Evolutionary conservation across 805 yeast genomes (phyloP).

Genomic region (Yarrowia sp.): DNA sequence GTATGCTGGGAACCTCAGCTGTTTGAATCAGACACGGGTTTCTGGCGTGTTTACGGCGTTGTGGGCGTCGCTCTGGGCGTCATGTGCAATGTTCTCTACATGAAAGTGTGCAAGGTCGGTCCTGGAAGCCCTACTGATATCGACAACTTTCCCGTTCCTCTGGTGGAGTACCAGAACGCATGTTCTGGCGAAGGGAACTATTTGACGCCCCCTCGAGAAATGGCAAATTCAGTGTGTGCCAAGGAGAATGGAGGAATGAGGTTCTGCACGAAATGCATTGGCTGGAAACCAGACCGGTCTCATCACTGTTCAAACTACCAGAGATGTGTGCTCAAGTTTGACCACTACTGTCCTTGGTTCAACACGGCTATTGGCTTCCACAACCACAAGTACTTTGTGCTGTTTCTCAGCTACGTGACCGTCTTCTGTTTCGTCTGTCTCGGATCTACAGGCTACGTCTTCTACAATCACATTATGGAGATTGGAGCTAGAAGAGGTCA

Average conservation of each 20-base stretch:
- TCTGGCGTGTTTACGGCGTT: constrained; percentile 9
- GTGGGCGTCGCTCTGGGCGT: constrained; percentile 3
- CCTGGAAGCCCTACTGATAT: constrained; percentile 18
- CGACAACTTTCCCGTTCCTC: not conserved
- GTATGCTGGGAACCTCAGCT: constrained; percentile 13
- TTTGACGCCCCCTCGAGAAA: constrained; percentile 15
- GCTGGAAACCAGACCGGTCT: constrained; percentile 47
- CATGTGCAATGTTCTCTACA: constrained; percentile 9
- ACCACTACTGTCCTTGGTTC: constrained; percentile 85
- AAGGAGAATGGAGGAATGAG: constrained; percentile 45
- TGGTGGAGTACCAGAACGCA: constrained; percentile 17
- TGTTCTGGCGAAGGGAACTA: not conserved
- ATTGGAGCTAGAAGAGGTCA: not conserved
- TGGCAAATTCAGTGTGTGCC: constrained; percentile 32
- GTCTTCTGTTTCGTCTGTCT: constrained; percentile 47
- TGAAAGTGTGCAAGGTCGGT: constrained; percentile 5
- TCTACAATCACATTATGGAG: constrained; percentile 32
- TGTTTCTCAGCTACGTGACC: constrained; percentile 59
- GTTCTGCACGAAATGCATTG: constrained; percentile 43
- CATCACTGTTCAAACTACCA: constrained; percentile 46
- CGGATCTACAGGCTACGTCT: constrained; percentile 31
- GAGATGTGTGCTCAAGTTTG: constrained; percentile 52
- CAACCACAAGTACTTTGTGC: constrained; percentile 78
- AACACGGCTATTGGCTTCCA: constrained; percentile 79
- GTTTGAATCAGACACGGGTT: not conserved